Evolutionary conservation across 1,139 yeast genomes (phyloP), one percentile per base, ranked within the genome.

Genomic region (Scheffersomyces cryptocercus): DNA sequence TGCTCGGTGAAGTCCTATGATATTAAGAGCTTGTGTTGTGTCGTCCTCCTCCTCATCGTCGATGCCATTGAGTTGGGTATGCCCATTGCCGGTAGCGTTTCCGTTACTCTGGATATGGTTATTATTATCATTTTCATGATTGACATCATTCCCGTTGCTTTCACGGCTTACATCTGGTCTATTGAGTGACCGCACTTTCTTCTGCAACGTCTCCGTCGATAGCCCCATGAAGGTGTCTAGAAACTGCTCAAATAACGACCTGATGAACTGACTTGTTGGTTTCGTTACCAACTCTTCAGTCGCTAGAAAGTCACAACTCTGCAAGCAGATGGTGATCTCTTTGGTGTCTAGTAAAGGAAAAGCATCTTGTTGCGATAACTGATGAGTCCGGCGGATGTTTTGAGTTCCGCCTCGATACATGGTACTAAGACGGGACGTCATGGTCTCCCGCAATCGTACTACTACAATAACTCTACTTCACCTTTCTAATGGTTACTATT

Each of bases 291-390:
- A 73, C 30, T 84, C 89, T 52, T 84, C 90, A 14, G 79, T 74
- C 0, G 84, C 85, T 11, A 70, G 61, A 40, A 86, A 79, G 46
- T 82, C 86, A 58, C 87, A 83, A 46, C 81, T 79, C 47, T 79
- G 82, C 29, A 86, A 64, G 55, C 88, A 82, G 11, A 73, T 66
- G 1, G 83, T 76, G 28, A 87, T 73, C 57, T 88, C 96, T 37
- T 77, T 68, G 29, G 77, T 62, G 39, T 84, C 90, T 29, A 88
- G 70, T 8, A 86, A 59, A 0, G 96, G 96, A 58, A 88, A 88
- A 43, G 62, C 68, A 48, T 73, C 78, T 38, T 60, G 53, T 29
- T 53, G 54, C 3, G 51, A 42, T 13, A 47, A 45, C 29, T 47
- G 53, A 15, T 46, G 51, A 29, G 49, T 55, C 53, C 55, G 58